Evolutionary conservation across 177 flowering plant species (phyloP).

Genomic region (Vitis hybrid): DNA sequence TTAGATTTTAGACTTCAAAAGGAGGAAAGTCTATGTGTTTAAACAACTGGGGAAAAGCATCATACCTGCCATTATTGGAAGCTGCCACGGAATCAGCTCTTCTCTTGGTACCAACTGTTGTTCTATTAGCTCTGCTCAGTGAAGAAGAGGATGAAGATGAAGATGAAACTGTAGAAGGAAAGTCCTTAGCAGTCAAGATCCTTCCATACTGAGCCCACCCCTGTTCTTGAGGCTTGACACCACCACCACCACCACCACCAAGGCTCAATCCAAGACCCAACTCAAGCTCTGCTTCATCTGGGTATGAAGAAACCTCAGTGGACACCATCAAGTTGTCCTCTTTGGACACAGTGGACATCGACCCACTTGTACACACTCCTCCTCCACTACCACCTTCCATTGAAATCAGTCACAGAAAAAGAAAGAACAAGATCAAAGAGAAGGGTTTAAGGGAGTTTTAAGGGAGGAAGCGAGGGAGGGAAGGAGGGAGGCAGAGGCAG

Average conservation of each 20-base stretch:
- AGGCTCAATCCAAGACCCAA: slow-evolving; percentile 53
- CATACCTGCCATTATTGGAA: slow-evolving; percentile 31
- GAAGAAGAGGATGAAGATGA: slow-evolving; percentile 31
- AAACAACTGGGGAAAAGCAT: not conserved
- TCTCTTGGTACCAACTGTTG: slow-evolving; percentile 41
- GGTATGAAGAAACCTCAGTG: slow-evolving; percentile 46
- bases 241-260: slow-evolving; percentile 24
- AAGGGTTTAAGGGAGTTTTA: not conserved
- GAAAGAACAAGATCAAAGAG: not conserved
- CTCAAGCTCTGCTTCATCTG: slow-evolving; percentile 45
- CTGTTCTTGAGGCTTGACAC: not conserved
- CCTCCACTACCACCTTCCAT: slow-evolving; percentile 19
- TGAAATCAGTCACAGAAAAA: not conserved
- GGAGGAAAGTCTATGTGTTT: not conserved
- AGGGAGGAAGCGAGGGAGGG: slow-evolving; percentile 1
- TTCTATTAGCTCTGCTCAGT: slow-evolving; percentile 20
- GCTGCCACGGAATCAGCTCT: slow-evolving; percentile 44
- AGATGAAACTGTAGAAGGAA: slow-evolving; percentile 20
- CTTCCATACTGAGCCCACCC: slow-evolving; percentile 25
- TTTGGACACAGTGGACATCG: slow-evolving; percentile 32
- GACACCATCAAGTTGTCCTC: slow-evolving; percentile 31
- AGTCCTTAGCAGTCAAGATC: slow-evolving; percentile 46
- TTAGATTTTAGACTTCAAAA: too few species aligned
- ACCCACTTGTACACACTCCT: slow-evolving; percentile 16
- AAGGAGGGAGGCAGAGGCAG: slow-evolving; percentile 8